Percentiles rank a stretch among this genome's conserved stretches.
Conservation (phyloP, 2,329 filamentous ascomycete species). For the Aspergillus neoniger region DNA sequence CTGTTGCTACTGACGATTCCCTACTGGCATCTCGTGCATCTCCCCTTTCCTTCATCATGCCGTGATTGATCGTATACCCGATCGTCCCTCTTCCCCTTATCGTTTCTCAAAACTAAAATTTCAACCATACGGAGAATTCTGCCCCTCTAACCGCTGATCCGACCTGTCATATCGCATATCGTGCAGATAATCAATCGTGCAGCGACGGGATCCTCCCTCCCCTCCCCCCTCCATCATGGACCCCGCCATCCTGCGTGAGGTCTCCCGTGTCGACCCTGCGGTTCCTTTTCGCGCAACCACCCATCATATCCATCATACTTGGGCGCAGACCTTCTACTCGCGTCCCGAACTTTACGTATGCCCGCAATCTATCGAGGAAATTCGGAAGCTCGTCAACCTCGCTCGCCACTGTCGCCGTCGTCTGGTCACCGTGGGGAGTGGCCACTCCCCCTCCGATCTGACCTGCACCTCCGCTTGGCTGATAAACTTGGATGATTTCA, state of each 20-base stretch:
- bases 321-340: conserved; percentile 90
- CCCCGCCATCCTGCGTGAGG: conserved; percentile 54
- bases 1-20: too few relatives aligned
- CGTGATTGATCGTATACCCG: background rate
- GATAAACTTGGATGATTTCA: conserved; percentile 85
- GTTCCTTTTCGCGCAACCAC: conserved; percentile 75
- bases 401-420: conserved; percentile 79
- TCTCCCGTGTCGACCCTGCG: conserved; percentile 59
- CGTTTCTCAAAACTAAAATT: background rate
- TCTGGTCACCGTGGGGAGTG: conserved; percentile 83
- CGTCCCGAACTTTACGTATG: conserved; percentile 88
- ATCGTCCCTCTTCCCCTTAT: background rate
- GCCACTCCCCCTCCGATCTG: conserved; percentile 86
- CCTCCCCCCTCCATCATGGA: conserved; percentile 37
- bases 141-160: background rate
- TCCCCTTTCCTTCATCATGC: background rate
- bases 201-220: background rate
- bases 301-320: conserved; percentile 81
- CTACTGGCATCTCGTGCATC: too few relatives aligned
- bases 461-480: conserved; percentile 95
- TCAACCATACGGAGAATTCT: background rate
- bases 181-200: background rate
- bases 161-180: background rate
- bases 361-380: conserved; percentile 74
- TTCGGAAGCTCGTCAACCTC: conserved; percentile 79